These are phyloP conservation scores for Penicillium alfredii DNA, from an alignment of 495 filamentous ascomycete genomes.

Conservation along the genomic window DNA sequence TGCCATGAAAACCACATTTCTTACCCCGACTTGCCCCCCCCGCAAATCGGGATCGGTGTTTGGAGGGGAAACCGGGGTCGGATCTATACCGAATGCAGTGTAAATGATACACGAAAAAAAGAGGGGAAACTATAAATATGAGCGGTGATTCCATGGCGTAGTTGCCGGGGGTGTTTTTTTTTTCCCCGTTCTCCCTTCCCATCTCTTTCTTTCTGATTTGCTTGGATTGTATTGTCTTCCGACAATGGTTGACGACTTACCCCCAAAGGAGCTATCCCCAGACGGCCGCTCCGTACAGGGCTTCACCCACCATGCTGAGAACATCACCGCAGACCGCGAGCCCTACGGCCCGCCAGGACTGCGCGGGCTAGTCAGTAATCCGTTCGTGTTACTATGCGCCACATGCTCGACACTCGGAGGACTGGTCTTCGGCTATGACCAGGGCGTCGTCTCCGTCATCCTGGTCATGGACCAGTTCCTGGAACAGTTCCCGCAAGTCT, in stretches of 20 bases:
- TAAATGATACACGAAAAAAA: no score
- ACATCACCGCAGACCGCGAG: conserved; percentile 32
- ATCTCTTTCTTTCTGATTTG: no score
- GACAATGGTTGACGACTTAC: conserved; percentile 4
- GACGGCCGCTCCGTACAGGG: conserved; percentile 19
- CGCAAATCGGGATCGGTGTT: conserved; percentile 10
- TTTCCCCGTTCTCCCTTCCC: neutral
- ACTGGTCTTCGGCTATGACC: conserved; percentile 54
- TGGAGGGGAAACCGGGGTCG: no score
- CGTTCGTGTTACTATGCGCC: conserved; percentile 48
- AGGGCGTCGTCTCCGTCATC: conserved; percentile 51
- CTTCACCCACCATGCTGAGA: conserved; percentile 40
- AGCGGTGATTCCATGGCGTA: no score
- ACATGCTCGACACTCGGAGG: conserved; percentile 52
- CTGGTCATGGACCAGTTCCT: conserved; percentile 55
- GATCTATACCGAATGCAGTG: no score
- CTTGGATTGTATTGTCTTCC: no score
- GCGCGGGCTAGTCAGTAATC: conserved; percentile 41
- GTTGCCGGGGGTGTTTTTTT: neutral
- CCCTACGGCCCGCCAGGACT: conserved; percentile 45
- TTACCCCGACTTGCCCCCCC: conserved; percentile 4
- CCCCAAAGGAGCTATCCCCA: conserved; percentile 14
- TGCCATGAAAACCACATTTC: neutral
- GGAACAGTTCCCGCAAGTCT: conserved; percentile 41
- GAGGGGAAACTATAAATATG: no score